phyloP scores from a whole-genome alignment of 1,284 basidiomycete species.

The Tranzscheliella williamsii region DNA sequence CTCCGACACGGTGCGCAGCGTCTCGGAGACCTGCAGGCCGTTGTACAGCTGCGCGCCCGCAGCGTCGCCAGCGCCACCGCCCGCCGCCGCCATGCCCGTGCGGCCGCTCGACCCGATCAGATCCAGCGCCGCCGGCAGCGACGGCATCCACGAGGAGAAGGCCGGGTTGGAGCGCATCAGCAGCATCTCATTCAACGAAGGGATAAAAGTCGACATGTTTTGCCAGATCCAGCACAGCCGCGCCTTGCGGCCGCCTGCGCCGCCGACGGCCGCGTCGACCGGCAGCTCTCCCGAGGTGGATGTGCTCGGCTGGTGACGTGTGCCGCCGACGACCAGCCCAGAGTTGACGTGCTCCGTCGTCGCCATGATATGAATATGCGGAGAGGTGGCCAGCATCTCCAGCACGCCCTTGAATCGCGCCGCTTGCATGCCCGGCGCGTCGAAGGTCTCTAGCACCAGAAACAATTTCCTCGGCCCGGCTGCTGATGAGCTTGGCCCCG shows the following conservation, averaged over 20 bases:
- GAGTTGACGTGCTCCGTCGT: slow-evolving; percentile 35
- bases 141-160: slow-evolving; percentile 31
- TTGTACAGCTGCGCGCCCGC: slow-evolving; percentile 4
- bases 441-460: slow-evolving; percentile 30
- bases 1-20: slow-evolving; percentile 18
- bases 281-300: background rate
- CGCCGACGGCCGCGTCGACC: background rate
- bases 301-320: background rate
- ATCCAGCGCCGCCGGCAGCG: slow-evolving; percentile 18
- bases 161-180: slow-evolving; percentile 37
- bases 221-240: slow-evolving; percentile 38
- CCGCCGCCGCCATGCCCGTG: background rate
- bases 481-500: background rate
- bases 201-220: slow-evolving; percentile 29
- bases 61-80: background rate
- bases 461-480: slow-evolving; percentile 22
- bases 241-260: background rate
- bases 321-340: slow-evolving; percentile 14
- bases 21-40: slow-evolving; percentile 20
- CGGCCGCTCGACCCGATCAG: slow-evolving; percentile 8
- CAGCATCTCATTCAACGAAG: slow-evolving; percentile 36
- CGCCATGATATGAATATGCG: slow-evolving; percentile 38
- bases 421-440: slow-evolving; percentile 33
- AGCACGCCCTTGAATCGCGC: slow-evolving; percentile 27
- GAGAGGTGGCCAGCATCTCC: slow-evolving; percentile 12